phyloP scores from a whole-genome alignment of 1,284 basidiomycete species.

The Apiotrichum gamsii region DNA sequence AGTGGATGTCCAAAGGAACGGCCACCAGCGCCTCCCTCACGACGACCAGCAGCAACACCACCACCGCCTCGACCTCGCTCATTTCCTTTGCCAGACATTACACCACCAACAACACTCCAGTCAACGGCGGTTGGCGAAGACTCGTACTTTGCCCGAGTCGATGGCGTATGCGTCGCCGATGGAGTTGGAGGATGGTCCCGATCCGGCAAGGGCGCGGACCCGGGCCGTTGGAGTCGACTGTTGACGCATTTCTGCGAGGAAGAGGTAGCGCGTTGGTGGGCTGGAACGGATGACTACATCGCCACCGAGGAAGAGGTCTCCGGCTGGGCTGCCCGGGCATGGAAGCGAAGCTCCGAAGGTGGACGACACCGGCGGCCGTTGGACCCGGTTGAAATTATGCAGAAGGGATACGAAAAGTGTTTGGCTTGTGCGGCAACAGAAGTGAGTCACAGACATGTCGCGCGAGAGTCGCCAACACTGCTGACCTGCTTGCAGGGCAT shows the following conservation, averaged over 20 bases:
- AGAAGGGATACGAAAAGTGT: slow-evolving; percentile 54
- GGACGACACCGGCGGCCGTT: slow-evolving; percentile 26
- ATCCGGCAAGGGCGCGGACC: slow-evolving; percentile 37
- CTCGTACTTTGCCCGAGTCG: slow-evolving; percentile 43
- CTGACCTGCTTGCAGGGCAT: slow-evolving; percentile 45
- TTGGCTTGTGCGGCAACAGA: slow-evolving; percentile 47
- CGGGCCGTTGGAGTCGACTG: slow-evolving; percentile 40
- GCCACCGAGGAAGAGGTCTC: slow-evolving; percentile 5
- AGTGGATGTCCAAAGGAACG: slow-evolving; percentile 37
- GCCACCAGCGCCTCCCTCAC: slow-evolving; percentile 12
- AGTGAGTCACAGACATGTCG: slow-evolving; percentile 28
- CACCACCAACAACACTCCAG: slow-evolving; percentile 21
- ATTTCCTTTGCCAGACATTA: slow-evolving; percentile 34
- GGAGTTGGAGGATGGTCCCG: slow-evolving; percentile 47
- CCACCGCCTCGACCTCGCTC: slow-evolving; percentile 33
- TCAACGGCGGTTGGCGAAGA: slow-evolving; percentile 44
- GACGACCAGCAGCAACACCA: slow-evolving; percentile 5
- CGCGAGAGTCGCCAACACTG: background rate
- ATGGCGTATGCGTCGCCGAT: slow-evolving; percentile 47
- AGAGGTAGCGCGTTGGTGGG: slow-evolving; percentile 40
- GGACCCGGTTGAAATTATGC: slow-evolving; percentile 56
- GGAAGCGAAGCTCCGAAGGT: slow-evolving; percentile 12
- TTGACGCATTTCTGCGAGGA: slow-evolving; percentile 46
- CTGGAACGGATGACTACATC: slow-evolving; percentile 34
- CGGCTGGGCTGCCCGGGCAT: slow-evolving; percentile 19